Conservation (phyloP, 1,139 yeast genomes). For the Hyphopichia wangnamkhiaoensis region DNA sequence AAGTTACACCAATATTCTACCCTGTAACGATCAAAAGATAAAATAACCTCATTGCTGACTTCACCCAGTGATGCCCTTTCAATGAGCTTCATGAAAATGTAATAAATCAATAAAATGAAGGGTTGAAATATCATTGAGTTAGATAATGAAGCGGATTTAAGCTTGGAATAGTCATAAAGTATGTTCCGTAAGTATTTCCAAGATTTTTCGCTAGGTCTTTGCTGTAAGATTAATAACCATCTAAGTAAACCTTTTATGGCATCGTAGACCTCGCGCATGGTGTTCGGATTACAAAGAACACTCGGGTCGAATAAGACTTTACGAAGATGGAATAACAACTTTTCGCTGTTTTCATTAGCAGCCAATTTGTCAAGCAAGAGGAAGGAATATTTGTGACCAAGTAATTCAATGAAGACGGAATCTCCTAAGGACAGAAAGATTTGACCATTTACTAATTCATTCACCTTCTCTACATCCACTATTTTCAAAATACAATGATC, state of each 20-base stretch:
- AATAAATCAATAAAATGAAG: constrained; percentile 24
- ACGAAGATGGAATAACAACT: constrained; percentile 15
- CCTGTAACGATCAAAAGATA: neutral
- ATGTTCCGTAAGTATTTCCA: constrained; percentile 15
- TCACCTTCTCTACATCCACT: constrained; percentile 22
- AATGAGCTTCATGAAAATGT: constrained; percentile 12
- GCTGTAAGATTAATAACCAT: constrained; percentile 38
- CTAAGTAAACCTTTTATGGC: constrained; percentile 25
- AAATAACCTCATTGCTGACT: neutral
- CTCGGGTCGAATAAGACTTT: constrained; percentile 12
- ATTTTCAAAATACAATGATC: constrained; percentile 15
- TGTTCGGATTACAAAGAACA: constrained; percentile 3
- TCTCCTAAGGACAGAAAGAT: constrained; percentile 19
- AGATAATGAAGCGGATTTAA: constrained; percentile 6
- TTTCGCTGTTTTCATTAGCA: constrained; percentile 19
- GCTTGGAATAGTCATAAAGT: constrained; percentile 9
- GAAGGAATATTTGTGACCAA: constrained; percentile 24
- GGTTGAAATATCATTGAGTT: constrained; percentile 17
- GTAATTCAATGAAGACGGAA: constrained; percentile 17
- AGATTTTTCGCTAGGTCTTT: constrained; percentile 19
- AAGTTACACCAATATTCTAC: constrained; percentile 1
- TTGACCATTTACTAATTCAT: constrained; percentile 25
- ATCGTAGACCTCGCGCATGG: constrained; percentile 15
- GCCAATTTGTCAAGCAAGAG: constrained; percentile 24
- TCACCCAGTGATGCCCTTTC: constrained; percentile 1